Percentiles rank a stretch among this genome's conserved stretches.
phyloP scores from a whole-genome alignment of 768 basidiomycete genomes.

The Clathrus columnatus region DNA sequence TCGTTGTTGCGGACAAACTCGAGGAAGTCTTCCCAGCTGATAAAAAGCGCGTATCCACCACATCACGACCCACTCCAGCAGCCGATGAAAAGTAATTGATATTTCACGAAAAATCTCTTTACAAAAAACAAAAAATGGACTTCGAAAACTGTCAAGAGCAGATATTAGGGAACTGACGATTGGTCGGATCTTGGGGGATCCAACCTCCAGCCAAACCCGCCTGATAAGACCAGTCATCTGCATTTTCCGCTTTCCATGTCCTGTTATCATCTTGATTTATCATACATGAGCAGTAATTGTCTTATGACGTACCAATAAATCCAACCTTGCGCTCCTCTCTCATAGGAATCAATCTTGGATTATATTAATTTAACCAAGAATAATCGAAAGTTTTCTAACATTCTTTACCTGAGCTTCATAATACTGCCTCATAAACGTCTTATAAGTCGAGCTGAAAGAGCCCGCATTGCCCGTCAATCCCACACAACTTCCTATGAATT shows the following conservation, averaged over 20 bases:
- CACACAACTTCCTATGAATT: conserved; percentile 61
- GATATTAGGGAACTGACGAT: conserved; percentile 50
- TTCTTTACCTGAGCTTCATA: conserved; percentile 71
- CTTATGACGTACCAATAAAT: conserved; percentile 39
- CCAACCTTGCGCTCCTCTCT: conserved; percentile 59
- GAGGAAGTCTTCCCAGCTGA: conserved; percentile 1
- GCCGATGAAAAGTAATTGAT: not conserved
- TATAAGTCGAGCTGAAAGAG: conserved; percentile 67
- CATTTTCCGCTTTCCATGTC: conserved; percentile 78
- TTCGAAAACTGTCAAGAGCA: conserved; percentile 27
- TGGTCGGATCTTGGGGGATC: conserved; percentile 61
- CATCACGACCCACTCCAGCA: not conserved
- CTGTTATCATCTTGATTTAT: not conserved
- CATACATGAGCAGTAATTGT: not conserved
- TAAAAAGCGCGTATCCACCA: not conserved
- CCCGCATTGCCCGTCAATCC: conserved; percentile 68
- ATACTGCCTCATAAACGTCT: conserved; percentile 68
- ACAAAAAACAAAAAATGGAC: not conserved
- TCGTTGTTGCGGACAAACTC: conserved; percentile 10
- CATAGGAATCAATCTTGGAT: conserved; percentile 47
- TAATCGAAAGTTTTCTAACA: not conserved
- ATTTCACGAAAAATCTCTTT: too few relatives aligned
- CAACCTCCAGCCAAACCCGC: conserved; percentile 72
- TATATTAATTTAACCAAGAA: not conserved
- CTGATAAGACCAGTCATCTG: conserved; percentile 88